These are phyloP conservation scores for Candida corydali DNA, from an alignment of 805 yeast species.

Conservation along the genomic window DNA sequence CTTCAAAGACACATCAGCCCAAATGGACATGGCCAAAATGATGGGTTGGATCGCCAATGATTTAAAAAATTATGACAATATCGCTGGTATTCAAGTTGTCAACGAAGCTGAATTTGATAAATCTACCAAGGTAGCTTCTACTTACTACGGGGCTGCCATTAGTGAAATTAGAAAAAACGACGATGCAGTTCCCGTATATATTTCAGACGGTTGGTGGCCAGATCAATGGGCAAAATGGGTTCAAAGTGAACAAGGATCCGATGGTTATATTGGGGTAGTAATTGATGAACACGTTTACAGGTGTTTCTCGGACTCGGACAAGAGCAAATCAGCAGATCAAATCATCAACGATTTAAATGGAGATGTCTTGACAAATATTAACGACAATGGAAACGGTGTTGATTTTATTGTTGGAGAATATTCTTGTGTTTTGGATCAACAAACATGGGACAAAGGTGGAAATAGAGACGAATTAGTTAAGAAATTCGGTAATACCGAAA, in stretches of 20 bases:
- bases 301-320: slow-evolving; percentile 77
- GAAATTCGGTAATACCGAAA: slow-evolving; percentile 59
- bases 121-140: slow-evolving; percentile 46
- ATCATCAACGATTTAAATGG: slow-evolving; percentile 54
- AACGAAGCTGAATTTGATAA: slow-evolving; percentile 72
- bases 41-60: slow-evolving; percentile 62
- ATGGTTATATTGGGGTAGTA: slow-evolving; percentile 53
- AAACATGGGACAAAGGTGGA: slow-evolving; percentile 60
- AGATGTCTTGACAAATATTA: slow-evolving; percentile 47
- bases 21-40: slow-evolving; percentile 44
- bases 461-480: slow-evolving; percentile 52
- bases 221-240: slow-evolving; percentile 73
- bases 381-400: slow-evolving; percentile 40
- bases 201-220: slow-evolving; percentile 95
- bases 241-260: slow-evolving; percentile 32
- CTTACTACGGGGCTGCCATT: slow-evolving; percentile 64
- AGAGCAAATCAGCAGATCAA: slow-evolving; percentile 56
- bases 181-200: slow-evolving; percentile 59
- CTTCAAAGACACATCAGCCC: slow-evolving; percentile 48
- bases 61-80: slow-evolving; percentile 54
- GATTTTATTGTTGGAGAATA: slow-evolving; percentile 87
- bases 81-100: slow-evolving; percentile 79
- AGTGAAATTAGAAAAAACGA: slow-evolving; percentile 56
- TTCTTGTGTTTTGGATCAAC: slow-evolving; percentile 79
- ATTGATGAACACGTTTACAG: slow-evolving; percentile 85